Evolutionary conservation across 768 basidiomycete genomes (phyloP).

Genomic region (Mycena capillaripes): DNA sequence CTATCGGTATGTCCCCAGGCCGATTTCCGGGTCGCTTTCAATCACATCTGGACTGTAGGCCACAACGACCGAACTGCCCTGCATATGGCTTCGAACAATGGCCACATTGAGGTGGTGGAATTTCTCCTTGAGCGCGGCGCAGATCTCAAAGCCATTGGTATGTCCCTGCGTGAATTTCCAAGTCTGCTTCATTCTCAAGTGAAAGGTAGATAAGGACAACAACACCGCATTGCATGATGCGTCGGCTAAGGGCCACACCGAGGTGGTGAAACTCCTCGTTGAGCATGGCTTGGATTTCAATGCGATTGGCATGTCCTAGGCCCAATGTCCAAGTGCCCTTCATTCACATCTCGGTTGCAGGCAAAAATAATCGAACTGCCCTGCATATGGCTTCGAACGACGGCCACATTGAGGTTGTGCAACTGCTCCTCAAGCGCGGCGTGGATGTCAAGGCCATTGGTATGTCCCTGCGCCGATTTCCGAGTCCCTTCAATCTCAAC

Average conservation of each 20-base stretch:
- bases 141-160: not conserved
- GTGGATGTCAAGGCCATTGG: not conserved
- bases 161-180: not conserved
- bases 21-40: not conserved
- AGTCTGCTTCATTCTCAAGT: not conserved
- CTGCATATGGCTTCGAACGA: not conserved
- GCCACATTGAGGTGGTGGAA: not conserved
- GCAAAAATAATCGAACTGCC: not conserved
- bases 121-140: not conserved
- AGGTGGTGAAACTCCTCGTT: not conserved
- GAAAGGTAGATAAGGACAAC: not conserved
- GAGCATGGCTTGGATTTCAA: not conserved
- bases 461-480: no score
- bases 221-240: not conserved
- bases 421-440: not conserved
- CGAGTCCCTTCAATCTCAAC: no score
- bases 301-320: no score
- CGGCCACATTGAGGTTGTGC: not conserved
- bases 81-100: not conserved
- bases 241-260: not conserved
- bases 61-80: not conserved
- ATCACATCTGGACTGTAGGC: not conserved
- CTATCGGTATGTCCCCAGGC: not conserved
- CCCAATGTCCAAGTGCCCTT: no score
- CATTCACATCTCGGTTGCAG: no score